phyloP scores from a whole-genome alignment of 2,329 filamentous ascomycete genomes.

The Microsporum audouinii region DNA sequence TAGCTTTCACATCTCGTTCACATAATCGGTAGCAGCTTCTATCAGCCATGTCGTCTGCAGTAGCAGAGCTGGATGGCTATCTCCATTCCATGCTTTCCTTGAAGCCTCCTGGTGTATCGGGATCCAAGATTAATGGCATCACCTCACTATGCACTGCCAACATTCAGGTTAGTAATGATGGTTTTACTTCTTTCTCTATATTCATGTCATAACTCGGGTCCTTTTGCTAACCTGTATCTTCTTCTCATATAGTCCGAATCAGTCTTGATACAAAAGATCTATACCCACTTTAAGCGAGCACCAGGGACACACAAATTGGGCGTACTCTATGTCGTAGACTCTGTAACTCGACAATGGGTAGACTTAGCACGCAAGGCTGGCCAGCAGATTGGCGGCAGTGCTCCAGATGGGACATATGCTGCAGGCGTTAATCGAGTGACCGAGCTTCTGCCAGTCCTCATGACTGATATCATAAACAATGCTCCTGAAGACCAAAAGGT shows the following conservation, averaged over 20 bases:
- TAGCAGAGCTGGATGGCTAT: constrained; percentile 81
- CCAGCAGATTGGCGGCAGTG: constrained; percentile 67
- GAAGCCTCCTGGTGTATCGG: constrained; percentile 89
- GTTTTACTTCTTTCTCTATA: constrained; percentile 8
- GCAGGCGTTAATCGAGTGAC: constrained; percentile 94
- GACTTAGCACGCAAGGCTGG: constrained; percentile 82
- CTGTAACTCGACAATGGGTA: constrained; percentile 97
- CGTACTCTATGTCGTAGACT: constrained; percentile 99
- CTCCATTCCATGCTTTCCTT: constrained; percentile 83
- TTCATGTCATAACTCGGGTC: not conserved
- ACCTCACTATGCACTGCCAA: constrained; percentile 80
- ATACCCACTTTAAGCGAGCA: constrained; percentile 92
- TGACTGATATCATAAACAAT: constrained; percentile 86
- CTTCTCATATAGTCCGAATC: constrained; percentile 64
- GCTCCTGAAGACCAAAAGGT: constrained; percentile 94
- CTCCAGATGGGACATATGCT: constrained; percentile 83
- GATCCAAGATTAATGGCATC: constrained; percentile 78
- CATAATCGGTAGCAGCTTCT: constrained; percentile 9
- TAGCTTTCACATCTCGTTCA: constrained; percentile 1
- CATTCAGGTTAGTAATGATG: constrained; percentile 59
- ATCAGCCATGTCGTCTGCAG: constrained; percentile 60
- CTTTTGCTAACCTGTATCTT: constrained; percentile 19
- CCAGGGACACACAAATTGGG: constrained; percentile 93
- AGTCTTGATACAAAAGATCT: constrained; percentile 88
- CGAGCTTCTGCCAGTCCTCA: constrained; percentile 81